Percentiles rank a stretch among this genome's conserved stretches.
Conservation (phyloP, 495 filamentous ascomycete genomes). For the Lasiosphaeris hirsuta region DNA sequence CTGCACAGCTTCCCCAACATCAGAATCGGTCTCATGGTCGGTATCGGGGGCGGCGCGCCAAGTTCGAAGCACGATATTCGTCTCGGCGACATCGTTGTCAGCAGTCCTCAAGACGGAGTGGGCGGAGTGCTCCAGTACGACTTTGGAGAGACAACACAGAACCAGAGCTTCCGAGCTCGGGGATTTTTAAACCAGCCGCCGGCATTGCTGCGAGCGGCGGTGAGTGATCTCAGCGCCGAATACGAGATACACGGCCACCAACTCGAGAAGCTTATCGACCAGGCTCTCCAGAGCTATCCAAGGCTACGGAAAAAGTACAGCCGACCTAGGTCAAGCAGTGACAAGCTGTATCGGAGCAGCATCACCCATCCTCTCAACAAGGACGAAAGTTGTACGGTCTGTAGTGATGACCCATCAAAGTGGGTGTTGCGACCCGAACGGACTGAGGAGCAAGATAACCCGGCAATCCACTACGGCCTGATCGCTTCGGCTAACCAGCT, state of each 20-base stretch:
- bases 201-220: constrained; percentile 21
- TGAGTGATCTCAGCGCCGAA: constrained; percentile 12
- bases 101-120: constrained; percentile 10
- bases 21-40: constrained; percentile 44
- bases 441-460: constrained; percentile 24
- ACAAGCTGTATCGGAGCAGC: constrained; percentile 33
- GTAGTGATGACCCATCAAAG: constrained; percentile 24
- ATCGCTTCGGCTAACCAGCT: constrained; percentile 14
- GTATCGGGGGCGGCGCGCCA: constrained; percentile 44
- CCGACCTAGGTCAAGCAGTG: constrained; percentile 28
- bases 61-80: constrained; percentile 33
- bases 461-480: constrained; percentile 10
- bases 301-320: constrained; percentile 23
- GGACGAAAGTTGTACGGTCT: constrained; percentile 24
- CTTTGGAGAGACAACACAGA: constrained; percentile 28
- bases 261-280: constrained; percentile 23
- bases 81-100: constrained; percentile 28
- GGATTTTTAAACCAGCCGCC: constrained; percentile 38
- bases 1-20: constrained; percentile 40
- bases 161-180: constrained; percentile 23
- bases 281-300: constrained; percentile 18
- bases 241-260: constrained; percentile 20
- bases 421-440: constrained; percentile 27
- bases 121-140: constrained; percentile 34
- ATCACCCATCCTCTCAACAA: constrained; percentile 26